A percentile compares a stretch with the other conserved stretches of the same genome.
Evolutionary conservation across 768 basidiomycete species (phyloP).

Genomic region (Lactarius akahatsu): DNA sequence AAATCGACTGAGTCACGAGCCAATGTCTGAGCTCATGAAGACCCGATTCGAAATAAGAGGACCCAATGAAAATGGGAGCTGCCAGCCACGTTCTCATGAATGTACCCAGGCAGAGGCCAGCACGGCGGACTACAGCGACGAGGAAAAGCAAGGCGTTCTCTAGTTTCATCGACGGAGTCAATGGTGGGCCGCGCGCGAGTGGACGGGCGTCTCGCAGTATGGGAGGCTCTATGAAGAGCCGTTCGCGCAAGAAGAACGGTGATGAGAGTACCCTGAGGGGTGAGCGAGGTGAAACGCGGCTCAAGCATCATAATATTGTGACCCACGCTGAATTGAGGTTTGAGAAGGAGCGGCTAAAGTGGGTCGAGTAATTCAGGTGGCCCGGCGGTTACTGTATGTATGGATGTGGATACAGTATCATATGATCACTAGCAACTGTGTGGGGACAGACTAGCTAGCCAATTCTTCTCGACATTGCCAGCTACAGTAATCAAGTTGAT

Average conservation of each 20-base stretch:
- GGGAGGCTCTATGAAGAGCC: conserved; percentile 9
- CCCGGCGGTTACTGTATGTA: conserved; percentile 26
- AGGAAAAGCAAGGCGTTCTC: conserved; percentile 5
- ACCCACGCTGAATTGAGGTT: not conserved
- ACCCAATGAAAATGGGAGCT: conserved; percentile 8
- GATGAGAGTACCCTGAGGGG: conserved; percentile 30
- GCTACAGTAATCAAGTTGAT: no score
- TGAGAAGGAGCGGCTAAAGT: conserved; percentile 21
- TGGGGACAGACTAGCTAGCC: not conserved
- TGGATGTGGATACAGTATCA: conserved; percentile 6
- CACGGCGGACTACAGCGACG: conserved; percentile 1
- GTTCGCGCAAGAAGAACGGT: conserved; percentile 18
- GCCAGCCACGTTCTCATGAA: conserved; percentile 16
- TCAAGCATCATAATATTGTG: not conserved
- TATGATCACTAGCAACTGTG: not conserved
- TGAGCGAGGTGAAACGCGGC: conserved; percentile 27
- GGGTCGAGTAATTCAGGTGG: conserved; percentile 29
- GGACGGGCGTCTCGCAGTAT: conserved; percentile 3
- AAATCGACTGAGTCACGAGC: no score
- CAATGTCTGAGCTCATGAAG: no score
- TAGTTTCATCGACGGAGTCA: not conserved
- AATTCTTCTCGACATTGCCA: no score
- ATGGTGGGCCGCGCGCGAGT: not conserved
- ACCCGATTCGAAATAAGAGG: no score
- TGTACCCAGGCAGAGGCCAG: conserved; percentile 1